phyloP scores from a whole-genome alignment of 31 red algal species.

The Bonnemaisonia californica region DNA sequence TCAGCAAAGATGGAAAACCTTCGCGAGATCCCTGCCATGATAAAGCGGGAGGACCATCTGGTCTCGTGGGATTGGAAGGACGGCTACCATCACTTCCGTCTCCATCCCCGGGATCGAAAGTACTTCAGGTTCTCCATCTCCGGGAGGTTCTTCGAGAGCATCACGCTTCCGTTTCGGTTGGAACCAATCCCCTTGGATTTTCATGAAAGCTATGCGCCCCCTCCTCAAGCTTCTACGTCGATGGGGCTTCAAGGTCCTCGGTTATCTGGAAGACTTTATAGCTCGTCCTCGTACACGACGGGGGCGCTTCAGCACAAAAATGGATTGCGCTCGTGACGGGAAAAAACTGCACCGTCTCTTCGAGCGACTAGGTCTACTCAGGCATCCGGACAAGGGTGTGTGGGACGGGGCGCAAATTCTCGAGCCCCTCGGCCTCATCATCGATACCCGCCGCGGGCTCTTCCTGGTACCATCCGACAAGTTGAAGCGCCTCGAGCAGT shows the following conservation, averaged over 20 bases:
- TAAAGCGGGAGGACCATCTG: background rate
- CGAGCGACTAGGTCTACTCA: background rate
- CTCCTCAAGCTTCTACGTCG: background rate
- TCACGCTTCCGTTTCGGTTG: no score
- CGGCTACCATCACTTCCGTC: background rate
- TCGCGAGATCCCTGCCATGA: background rate
- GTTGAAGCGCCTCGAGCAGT: no score
- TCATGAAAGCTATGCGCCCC: background rate
- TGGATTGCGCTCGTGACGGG: background rate
- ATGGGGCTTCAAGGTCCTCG: background rate
- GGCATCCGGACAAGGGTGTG: background rate
- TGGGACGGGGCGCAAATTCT: background rate
- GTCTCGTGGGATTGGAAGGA: constrained; percentile 1
- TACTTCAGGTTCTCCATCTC: background rate
- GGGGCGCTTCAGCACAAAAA: background rate
- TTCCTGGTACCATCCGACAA: no score
- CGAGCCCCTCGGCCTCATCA: background rate
- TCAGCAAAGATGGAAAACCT: constrained; percentile 1
- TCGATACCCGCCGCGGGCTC: background rate
- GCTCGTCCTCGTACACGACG: background rate
- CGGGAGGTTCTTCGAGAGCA: background rate
- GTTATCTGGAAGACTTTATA: background rate
- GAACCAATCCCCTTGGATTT: no score
- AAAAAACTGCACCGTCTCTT: background rate
- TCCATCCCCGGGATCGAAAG: background rate